Evolutionary conservation across 306 rosid species (phyloP).

Genomic region (Quercus variabilis): DNA sequence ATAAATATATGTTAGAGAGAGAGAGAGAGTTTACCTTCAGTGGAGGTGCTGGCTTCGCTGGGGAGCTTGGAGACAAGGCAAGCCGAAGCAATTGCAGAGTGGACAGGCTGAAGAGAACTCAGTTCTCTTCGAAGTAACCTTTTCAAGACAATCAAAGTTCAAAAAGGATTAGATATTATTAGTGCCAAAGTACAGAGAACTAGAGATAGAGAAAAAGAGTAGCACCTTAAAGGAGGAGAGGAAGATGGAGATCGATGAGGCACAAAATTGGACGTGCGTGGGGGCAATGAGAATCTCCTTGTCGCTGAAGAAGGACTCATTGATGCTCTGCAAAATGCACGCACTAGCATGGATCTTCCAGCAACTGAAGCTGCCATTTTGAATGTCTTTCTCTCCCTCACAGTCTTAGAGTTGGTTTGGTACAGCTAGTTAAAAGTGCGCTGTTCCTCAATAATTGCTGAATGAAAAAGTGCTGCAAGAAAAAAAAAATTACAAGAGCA

Average conservation of each 20-base stretch:
- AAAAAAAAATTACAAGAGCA: no score
- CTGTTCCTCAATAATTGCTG: no score
- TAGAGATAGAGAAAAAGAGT: not conserved
- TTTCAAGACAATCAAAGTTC: not conserved
- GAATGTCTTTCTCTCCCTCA: not conserved
- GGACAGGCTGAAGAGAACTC: slow-evolving; percentile 44
- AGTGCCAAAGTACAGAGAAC: not conserved
- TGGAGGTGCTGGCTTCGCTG: slow-evolving; percentile 31
- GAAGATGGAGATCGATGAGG: slow-evolving; percentile 8
- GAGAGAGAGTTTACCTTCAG: slow-evolving; percentile 29
- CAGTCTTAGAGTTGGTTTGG: not conserved
- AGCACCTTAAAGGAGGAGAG: slow-evolving; percentile 23
- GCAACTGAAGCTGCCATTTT: slow-evolving; percentile 40
- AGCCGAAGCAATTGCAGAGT: slow-evolving; percentile 48
- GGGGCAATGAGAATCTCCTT: not conserved
- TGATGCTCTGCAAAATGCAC: slow-evolving; percentile 20
- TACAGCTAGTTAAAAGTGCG: no score
- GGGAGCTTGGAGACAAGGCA: slow-evolving; percentile 66
- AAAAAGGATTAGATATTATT: not conserved
- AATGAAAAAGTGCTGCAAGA: no score
- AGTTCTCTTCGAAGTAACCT: slow-evolving; percentile 46
- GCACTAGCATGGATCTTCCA: slow-evolving; percentile 26
- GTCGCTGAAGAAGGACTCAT: not conserved
- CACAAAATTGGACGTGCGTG: slow-evolving; percentile 18
- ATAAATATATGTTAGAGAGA: not conserved